Evolutionary conservation across 768 basidiomycete species (phyloP).

Genomic region (Leccinum pellstonianum): DNA sequence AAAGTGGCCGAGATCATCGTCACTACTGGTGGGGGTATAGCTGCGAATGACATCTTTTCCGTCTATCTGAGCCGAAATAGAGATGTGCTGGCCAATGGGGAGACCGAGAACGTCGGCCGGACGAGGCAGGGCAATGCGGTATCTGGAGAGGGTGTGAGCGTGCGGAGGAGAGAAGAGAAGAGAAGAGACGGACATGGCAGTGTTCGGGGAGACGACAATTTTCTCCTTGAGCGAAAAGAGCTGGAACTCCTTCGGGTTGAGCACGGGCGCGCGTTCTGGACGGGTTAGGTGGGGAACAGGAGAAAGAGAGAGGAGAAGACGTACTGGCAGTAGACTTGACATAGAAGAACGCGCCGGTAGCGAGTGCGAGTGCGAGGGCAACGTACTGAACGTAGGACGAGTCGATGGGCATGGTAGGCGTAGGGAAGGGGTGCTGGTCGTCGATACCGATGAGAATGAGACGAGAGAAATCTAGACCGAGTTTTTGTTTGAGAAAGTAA

Average conservation of each 20-base stretch:
- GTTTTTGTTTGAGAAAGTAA: not conserved
- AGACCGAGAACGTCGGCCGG: slow-evolving; percentile 81
- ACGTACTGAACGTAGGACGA: slow-evolving; percentile 42
- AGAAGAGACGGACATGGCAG: slow-evolving; percentile 69
- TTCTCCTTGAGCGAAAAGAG: slow-evolving; percentile 81
- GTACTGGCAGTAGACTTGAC: slow-evolving; percentile 45
- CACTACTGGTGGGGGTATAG: slow-evolving; percentile 94
- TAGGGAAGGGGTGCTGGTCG: slow-evolving; percentile 19
- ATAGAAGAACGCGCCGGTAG: slow-evolving; percentile 52
- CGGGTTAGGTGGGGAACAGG: not conserved
- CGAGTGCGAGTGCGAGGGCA: slow-evolving; percentile 50
- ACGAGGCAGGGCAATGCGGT: slow-evolving; percentile 85
- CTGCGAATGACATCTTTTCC: slow-evolving; percentile 88
- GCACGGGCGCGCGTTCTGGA: slow-evolving; percentile 64
- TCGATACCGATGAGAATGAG: slow-evolving; percentile 56
- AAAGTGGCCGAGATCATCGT: slow-evolving; percentile 91
- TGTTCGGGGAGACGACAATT: slow-evolving; percentile 87
- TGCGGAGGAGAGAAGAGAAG: not conserved
- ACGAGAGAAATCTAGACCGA: not conserved
- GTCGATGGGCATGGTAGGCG: slow-evolving; percentile 16
- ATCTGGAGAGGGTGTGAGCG: slow-evolving; percentile 47
- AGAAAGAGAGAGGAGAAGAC: slow-evolving; percentile 28
- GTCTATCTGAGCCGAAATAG: slow-evolving; percentile 84
- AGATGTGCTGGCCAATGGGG: slow-evolving; percentile 96
- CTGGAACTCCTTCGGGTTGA: slow-evolving; percentile 77